Evolutionary conservation across 768 basidiomycete genomes (phyloP).

Genomic region (Suillus sp.): DNA sequence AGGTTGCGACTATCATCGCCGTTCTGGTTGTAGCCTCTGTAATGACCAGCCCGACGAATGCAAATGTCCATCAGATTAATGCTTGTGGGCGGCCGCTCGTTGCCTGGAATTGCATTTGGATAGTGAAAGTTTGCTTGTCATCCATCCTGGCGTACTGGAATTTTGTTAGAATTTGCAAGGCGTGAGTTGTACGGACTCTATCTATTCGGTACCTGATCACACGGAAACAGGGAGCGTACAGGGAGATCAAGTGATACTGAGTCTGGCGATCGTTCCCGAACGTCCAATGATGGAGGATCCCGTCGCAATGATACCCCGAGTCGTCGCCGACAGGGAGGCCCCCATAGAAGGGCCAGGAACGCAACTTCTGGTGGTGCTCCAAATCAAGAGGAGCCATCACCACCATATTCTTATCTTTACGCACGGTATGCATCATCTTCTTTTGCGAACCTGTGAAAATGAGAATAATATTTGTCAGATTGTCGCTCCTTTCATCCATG

Average conservation of each 20-base stretch:
- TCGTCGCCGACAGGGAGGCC: conserved; percentile 20
- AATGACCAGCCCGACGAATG: conserved; percentile 46
- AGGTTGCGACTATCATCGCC: conserved; percentile 56
- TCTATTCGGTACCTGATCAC: conserved; percentile 15
- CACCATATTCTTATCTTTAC: conserved; percentile 31
- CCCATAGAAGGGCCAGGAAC: conserved; percentile 21
- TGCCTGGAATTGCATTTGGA: conserved; percentile 68
- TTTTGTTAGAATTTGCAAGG: conserved; percentile 41
- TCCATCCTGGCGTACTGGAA: conserved; percentile 58
- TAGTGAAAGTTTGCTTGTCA: conserved; percentile 52
- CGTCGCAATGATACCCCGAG: conserved; percentile 18
- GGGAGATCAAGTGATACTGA: conserved; percentile 30
- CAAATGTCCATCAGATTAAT: conserved; percentile 52
- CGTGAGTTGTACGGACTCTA: conserved; percentile 23
- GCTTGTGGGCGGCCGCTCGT: conserved; percentile 69
- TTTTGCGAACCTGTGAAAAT: not conserved
- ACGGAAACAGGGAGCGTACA: conserved; percentile 23
- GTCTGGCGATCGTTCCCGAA: conserved; percentile 28
- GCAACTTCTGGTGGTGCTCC: conserved; percentile 15
- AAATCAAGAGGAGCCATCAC: conserved; percentile 29
- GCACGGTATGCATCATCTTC: conserved; percentile 25
- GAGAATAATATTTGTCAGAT: conserved; percentile 34
- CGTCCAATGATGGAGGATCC: conserved; percentile 15
- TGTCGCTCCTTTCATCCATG: conserved; percentile 67
- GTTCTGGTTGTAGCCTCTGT: conserved; percentile 51